Evolutionary conservation across 2,329 filamentous ascomycete genomes (phyloP), one percentile per base, ranked within the genome.

Genomic region (Exophiala aquamarina): DNA sequence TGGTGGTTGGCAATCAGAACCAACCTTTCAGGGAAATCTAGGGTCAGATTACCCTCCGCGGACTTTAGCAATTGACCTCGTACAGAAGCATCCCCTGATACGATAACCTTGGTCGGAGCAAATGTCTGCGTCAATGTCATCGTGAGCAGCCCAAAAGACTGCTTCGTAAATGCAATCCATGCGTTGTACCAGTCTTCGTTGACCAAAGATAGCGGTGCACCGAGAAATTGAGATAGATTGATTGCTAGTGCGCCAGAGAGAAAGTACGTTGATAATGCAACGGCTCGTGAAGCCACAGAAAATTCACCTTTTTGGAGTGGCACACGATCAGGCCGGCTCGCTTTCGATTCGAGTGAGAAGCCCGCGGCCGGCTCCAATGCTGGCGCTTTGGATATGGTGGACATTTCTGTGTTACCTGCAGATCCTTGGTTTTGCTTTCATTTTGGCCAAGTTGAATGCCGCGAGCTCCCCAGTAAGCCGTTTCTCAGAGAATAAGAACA

Each of bases 1-100:
- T 93, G 88, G 63, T 95, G 89, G 63, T 95, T 95, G 19, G 89
- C 89, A 65, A 94, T 87, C 69, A 95, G 72, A 19, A 95, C 78
- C 62, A 94, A 72, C 39, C 89, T 80, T 62, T 93, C 84, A 0
- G 89, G 88, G 56, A 95, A 95, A 55, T 81, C 75, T 65, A 88
- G 90, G 60, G 89, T 76, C 28, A 94, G 77, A 44, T 82, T 79
- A 11, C 89, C 89, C 61, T 90, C 86, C 3, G 75, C 67, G 4
- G 82, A 85, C 54, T 84, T 76, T 52, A 74, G 76, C 43, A 95
- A 79, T 69, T 95, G 86, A 13, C 82, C 86, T 6, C 82, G 78
- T 55, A 95, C 87, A 20, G 85, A 89, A 41, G 79, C 82, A 67
- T 95, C 89, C 33, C 89, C 89, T 64, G 88, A 93, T 60, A 95